phyloP scores from a whole-genome alignment of 139 green algal genomes.

The Bryopsis sp. region DNA sequence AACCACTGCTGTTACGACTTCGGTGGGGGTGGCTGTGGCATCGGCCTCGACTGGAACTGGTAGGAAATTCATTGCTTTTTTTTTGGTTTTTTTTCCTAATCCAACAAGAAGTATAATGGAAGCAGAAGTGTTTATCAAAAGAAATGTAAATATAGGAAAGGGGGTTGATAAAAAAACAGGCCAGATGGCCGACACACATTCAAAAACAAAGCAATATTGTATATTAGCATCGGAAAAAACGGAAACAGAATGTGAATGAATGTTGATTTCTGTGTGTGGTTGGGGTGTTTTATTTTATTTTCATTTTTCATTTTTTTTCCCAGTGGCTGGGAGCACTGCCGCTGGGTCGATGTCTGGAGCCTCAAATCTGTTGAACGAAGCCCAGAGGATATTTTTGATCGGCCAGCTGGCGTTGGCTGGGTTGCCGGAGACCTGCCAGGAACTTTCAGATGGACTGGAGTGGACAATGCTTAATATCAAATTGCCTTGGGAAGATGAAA shows the following conservation, averaged over 20 bases:
- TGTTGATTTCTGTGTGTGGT: too few relatives aligned
- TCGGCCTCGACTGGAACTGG: neutral
- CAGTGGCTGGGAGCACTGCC: neutral
- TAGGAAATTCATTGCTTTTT: neutral
- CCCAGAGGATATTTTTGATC: conserved; percentile 8
- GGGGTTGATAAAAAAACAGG: too few relatives aligned
- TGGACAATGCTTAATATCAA: conserved; percentile 17
- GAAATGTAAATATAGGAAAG: too few relatives aligned
- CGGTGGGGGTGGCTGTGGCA: neutral
- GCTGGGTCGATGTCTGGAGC: neutral
- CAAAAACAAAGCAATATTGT: too few relatives aligned
- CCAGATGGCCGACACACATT: too few relatives aligned
- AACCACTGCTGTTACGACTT: neutral
- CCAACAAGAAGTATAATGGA: too few relatives aligned
- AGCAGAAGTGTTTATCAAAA: too few relatives aligned
- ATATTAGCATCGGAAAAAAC: too few relatives aligned
- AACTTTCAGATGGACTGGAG: neutral
- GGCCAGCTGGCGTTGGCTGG: neutral
- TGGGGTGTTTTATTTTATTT: neutral
- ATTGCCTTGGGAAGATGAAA: conserved; percentile 13
- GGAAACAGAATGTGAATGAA: too few relatives aligned
- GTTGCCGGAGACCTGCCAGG: conserved; percentile 13
- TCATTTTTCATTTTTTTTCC: neutral
- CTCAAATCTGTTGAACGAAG: neutral
- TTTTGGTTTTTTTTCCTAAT: too few relatives aligned